Base-by-base conservation (phyloP, 164 flowering plant genomes). In the Vitis labrusca region DNA sequence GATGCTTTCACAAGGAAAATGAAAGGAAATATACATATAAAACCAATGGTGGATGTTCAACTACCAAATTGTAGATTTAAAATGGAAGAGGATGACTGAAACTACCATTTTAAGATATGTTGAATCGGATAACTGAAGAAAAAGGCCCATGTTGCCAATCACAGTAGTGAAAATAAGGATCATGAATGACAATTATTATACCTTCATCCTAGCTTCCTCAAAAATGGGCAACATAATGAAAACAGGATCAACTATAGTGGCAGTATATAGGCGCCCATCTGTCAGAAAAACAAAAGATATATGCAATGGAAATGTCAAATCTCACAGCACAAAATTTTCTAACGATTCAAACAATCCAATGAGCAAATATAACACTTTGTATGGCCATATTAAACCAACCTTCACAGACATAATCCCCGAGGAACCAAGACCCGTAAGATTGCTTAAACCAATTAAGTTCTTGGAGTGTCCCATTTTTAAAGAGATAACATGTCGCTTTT, bases 201-300 rank as follows among this genome's bases (percentile, higher is more conserved):
- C 98, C 98, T 89, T 92, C 97, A 93, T 87, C 78, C 98, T 87
- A 74, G 98, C 98, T 82, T 92, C 93, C 65, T 93, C 92, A 78
- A 93, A 92, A 64, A 96, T 77, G 6, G 98, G 99, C 85, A 96
- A 76, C 72, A 96, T 64, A 63, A 96, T 65, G 72, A 96, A 96
- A 75, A 96, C 89, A 69, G 93, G 98, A 80, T 96, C 99, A 75
- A 96, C 84, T 59, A 97, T 94, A 71, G 95, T 96, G 23, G 97
- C 87, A 71, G 79, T 65, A 83, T 92, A 93, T 53, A 96, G 60
- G 61, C 95, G 14, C 9, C 98, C 99, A 88, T 96, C 97, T 91
- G 79, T 59, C 49, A 52, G 1, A 59, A 64, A 1, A 12, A 23
- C 9, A 62, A 11, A 30, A 6, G 27, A 27, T 13, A 55, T 0